phyloP scores from a whole-genome alignment of 2,329 filamentous ascomycete species.

The Nothophaeocryptopus gaeumannii region DNA sequence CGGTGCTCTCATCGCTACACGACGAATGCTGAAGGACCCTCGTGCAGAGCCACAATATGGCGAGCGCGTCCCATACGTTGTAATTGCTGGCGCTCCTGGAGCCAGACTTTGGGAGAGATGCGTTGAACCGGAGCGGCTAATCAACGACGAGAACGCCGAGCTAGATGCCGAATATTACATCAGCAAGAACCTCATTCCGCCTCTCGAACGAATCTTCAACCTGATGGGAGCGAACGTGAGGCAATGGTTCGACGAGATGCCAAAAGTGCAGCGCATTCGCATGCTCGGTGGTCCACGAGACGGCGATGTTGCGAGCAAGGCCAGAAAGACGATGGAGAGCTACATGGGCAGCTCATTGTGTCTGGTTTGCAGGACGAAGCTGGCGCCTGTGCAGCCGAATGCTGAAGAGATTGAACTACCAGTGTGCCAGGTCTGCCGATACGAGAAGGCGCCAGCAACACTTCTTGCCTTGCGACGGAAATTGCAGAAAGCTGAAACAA shows the following conservation, averaged over 20 bases:
- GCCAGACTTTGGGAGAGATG: conserved; percentile 84
- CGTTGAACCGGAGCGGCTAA: conserved; percentile 78
- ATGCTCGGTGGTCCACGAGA: conserved; percentile 45
- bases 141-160: conserved; percentile 72
- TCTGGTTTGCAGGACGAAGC: conserved; percentile 67
- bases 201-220: conserved; percentile 93
- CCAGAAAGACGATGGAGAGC: conserved; percentile 75
- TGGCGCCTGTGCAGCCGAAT: conserved; percentile 39
- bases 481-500: conserved; percentile 62
- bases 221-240: conserved; percentile 88
- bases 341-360: conserved; percentile 84
- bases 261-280: conserved; percentile 76
- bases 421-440: conserved; percentile 59
- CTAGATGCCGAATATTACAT: conserved; percentile 98
- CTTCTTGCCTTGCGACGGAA: conserved; percentile 62
- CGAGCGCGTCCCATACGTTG: conserved; percentile 91
- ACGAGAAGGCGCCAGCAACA: conserved; percentile 54
- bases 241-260: conserved; percentile 95
- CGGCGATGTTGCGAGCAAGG: conserved; percentile 20
- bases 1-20: conserved; percentile 82
- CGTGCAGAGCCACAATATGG: conserved; percentile 90
- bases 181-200: conserved; percentile 89
- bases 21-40: conserved; percentile 80
- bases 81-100: conserved; percentile 82
- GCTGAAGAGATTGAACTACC: conserved; percentile 35